Evolutionary conservation across 2,329 filamentous ascomycete species (phyloP).

Genomic region (Westerdykella sp.): DNA sequence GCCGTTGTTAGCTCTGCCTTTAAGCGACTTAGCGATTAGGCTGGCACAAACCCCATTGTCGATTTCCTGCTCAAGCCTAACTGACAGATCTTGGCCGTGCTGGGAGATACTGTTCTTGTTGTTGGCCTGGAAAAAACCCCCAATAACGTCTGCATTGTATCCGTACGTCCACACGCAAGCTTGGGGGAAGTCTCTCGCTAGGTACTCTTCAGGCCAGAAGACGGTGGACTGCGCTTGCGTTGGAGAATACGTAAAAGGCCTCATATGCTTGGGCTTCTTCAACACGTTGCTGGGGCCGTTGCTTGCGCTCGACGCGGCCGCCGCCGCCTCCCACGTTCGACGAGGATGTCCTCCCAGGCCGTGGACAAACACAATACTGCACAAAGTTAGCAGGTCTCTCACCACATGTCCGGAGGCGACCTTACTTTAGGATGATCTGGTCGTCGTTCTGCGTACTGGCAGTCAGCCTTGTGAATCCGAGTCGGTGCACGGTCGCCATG

Average conservation of each 20-base stretch:
- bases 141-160: constrained; percentile 37
- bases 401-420: background rate
- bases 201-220: constrained; percentile 36
- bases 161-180: constrained; percentile 40
- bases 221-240: constrained; percentile 1
- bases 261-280: constrained; percentile 5
- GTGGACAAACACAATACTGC: constrained; percentile 34
- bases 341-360: constrained; percentile 33
- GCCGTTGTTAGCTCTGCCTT: constrained; percentile 3
- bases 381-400: constrained; percentile 1
- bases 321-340: constrained; percentile 27
- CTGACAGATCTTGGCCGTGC: constrained; percentile 23
- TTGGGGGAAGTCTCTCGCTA: constrained; percentile 32
- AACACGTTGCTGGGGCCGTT: constrained; percentile 7
- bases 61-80: constrained; percentile 29
- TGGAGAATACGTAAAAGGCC: too few species aligned
- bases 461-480: too few species aligned
- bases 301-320: constrained; percentile 2
- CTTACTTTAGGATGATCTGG: too few species aligned
- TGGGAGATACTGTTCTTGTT: constrained; percentile 37
- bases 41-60: constrained; percentile 10
- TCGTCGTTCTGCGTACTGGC: too few species aligned
- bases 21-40: constrained; percentile 2
- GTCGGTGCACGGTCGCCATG: too few species aligned
- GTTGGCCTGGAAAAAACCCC: constrained; percentile 32